Evolutionary conservation across 768 basidiomycete genomes (phyloP).

Genomic region (Rhizopogon vinicolor): DNA sequence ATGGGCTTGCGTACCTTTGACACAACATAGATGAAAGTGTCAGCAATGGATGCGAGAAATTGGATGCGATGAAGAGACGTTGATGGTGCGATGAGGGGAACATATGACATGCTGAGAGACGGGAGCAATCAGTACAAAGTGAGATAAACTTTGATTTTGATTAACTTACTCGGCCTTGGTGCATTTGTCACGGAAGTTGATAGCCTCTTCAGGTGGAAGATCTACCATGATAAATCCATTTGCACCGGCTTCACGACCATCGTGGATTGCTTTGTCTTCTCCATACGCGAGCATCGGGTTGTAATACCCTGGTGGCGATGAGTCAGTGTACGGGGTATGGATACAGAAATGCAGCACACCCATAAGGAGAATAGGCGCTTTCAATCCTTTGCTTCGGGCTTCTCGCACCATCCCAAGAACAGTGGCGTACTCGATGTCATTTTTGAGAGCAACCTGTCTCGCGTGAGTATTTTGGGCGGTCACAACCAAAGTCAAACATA

Average conservation of each 20-base stretch:
- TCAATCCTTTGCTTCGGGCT: slow-evolving; percentile 76
- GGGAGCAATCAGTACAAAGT: slow-evolving; percentile 2
- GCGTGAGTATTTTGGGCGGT: not conserved
- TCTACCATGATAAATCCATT: slow-evolving; percentile 99
- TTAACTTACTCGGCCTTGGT: slow-evolving; percentile 64
- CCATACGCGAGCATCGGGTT: slow-evolving; percentile 95
- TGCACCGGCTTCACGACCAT: slow-evolving; percentile 85
- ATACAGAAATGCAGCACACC: slow-evolving; percentile 40
- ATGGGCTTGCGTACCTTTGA: slow-evolving; percentile 61
- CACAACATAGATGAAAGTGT: slow-evolving; percentile 98
- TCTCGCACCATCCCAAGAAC: slow-evolving; percentile 73
- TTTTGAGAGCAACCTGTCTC: slow-evolving; percentile 71
- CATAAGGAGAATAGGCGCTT: slow-evolving; percentile 87
- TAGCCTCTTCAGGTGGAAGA: slow-evolving; percentile 94
- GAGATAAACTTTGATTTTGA: not conserved
- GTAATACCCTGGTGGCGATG: slow-evolving; percentile 73
- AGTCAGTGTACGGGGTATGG: slow-evolving; percentile 2
- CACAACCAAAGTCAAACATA: slow-evolving; percentile 30
- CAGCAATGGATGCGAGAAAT: slow-evolving; percentile 90
- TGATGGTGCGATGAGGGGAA: slow-evolving; percentile 93
- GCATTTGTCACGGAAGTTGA: slow-evolving; percentile 88
- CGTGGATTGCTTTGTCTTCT: slow-evolving; percentile 89
- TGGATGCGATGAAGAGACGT: slow-evolving; percentile 84
- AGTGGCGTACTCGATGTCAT: slow-evolving; percentile 67
- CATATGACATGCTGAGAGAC: slow-evolving; percentile 74